phyloP scores from a whole-genome alignment of 2,329 filamentous ascomycete species.

The Xylariaceae sp. region DNA sequence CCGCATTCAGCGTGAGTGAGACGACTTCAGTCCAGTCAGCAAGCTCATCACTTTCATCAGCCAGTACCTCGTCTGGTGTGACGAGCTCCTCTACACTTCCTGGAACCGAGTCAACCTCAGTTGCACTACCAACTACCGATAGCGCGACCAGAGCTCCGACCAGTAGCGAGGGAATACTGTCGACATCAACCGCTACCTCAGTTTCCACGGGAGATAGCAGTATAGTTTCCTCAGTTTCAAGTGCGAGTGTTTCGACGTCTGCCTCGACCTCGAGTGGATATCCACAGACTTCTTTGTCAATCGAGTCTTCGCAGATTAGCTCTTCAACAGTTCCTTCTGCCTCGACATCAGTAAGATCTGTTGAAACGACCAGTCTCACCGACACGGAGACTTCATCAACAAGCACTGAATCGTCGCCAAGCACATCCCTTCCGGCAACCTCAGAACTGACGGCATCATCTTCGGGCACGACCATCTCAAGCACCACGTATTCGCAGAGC shows the following conservation, averaged over 20 bases:
- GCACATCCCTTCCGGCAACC: background rate
- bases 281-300: background rate
- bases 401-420: background rate
- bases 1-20: too few relatives aligned
- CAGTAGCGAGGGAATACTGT: conserved; percentile 1
- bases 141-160: background rate
- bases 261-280: background rate
- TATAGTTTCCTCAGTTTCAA: background rate
- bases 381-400: conserved; percentile 1
- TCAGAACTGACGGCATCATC: background rate
- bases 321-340: conserved; percentile 10
- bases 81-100: conserved; percentile 1
- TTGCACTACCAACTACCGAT: background rate
- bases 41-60: conserved; percentile 13
- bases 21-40: too few relatives aligned
- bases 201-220: conserved; percentile 2
- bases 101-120: background rate
- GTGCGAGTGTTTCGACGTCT: background rate
- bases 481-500: conserved; percentile 7
- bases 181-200: conserved; percentile 9
- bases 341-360: background rate
- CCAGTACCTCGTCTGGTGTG: conserved; percentile 8
- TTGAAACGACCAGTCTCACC: conserved; percentile 3
- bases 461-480: background rate
- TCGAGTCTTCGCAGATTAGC: background rate